Evolutionary conservation across 495 filamentous ascomycete genomes (phyloP), one percentile per base, ranked within the genome.

Genomic region (Penicillium daleae): DNA sequence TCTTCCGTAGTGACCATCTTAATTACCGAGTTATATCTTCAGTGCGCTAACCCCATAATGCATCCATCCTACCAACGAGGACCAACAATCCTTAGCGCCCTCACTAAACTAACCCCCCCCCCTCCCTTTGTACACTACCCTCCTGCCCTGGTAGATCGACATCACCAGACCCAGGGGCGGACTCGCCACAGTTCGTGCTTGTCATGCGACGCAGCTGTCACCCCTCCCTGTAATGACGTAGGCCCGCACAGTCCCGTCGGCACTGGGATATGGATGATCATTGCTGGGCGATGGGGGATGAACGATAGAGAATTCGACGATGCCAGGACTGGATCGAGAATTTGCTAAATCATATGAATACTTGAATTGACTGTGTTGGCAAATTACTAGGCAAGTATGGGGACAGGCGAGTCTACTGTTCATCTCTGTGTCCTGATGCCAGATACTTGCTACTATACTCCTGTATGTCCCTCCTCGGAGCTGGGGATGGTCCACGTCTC

Each of bases 191-290:
- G n/a, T 49, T 57, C 52, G 46, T 50, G 46, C 46, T 56, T 59
- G 65, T 66, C 65, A 66, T 49, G 65, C 60, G 65, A 60, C 57
- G 53, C 59, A 35, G 56, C 64, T 62, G 56, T 66, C 64, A 66
- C 37, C 52, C 54, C 54, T 59, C 50, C 26, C 49, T 32, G 13
- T 51, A 50, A 53, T 62, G 60, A 62, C 60, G 57, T 60, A 54
- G 27, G n/a, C 51, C 51, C 51, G 51, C 27, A 32, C 32, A 21
- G 54, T 24, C 53, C 32, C 4, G 42, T 46, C 39, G 35, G 22
- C 24, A 40, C 24, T 19, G 21, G 7, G 52, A 39, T 12, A 39
- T 39, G 13, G 35, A 39, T 15, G 32, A 33, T 31, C 7, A 15
- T 32, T n/a, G 4, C 22, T 40, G 1, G n/a, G 13, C 3, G 42